These are phyloP conservation scores for Fusarium sp. DNA, from an alignment of 2,329 filamentous ascomycete species.

Conservation along the genomic window DNA sequence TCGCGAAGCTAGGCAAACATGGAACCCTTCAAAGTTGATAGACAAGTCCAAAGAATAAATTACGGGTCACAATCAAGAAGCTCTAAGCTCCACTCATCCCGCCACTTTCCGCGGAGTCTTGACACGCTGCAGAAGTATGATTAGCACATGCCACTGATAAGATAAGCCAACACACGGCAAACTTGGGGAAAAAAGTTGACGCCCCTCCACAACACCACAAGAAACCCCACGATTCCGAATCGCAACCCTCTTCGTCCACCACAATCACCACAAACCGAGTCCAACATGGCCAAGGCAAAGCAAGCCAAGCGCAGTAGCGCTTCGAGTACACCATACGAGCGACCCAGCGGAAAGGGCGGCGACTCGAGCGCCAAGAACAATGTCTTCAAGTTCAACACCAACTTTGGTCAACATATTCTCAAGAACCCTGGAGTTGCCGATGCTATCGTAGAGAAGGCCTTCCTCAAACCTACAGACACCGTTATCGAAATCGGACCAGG, in stretches of 20 bases:
- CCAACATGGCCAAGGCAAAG: slow-evolving; percentile 62
- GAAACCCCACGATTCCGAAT: background rate
- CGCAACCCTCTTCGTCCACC: slow-evolving; percentile 10
- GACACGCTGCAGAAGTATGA: background rate
- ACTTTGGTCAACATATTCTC: slow-evolving; percentile 87
- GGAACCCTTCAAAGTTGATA: slow-evolving; percentile 15
- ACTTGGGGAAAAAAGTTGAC: slow-evolving; percentile 38
- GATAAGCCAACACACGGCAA: slow-evolving; percentile 2
- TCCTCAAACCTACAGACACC: slow-evolving; percentile 87
- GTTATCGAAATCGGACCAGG: slow-evolving; percentile 94
- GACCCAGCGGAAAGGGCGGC: slow-evolving; percentile 42
- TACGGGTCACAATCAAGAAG: slow-evolving; percentile 22
- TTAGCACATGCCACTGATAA: slow-evolving; percentile 25
- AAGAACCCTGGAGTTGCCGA: slow-evolving; percentile 89
- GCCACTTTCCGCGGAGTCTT: slow-evolving; percentile 12
- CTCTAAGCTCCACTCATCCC: slow-evolving; percentile 4
- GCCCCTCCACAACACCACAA: slow-evolving; percentile 31
- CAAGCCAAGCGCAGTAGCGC: slow-evolving; percentile 62
- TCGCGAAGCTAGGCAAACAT: slow-evolving; percentile 26
- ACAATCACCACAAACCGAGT: background rate
- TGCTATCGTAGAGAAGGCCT: slow-evolving; percentile 76
- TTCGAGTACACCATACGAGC: slow-evolving; percentile 55
- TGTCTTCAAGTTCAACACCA: slow-evolving; percentile 97
- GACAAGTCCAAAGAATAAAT: slow-evolving; percentile 25
- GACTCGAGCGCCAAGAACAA: slow-evolving; percentile 67